These are phyloP conservation scores for Cercospora janseana DNA, from an alignment of 2,329 filamentous ascomycete genomes.

Conservation along the genomic window DNA sequence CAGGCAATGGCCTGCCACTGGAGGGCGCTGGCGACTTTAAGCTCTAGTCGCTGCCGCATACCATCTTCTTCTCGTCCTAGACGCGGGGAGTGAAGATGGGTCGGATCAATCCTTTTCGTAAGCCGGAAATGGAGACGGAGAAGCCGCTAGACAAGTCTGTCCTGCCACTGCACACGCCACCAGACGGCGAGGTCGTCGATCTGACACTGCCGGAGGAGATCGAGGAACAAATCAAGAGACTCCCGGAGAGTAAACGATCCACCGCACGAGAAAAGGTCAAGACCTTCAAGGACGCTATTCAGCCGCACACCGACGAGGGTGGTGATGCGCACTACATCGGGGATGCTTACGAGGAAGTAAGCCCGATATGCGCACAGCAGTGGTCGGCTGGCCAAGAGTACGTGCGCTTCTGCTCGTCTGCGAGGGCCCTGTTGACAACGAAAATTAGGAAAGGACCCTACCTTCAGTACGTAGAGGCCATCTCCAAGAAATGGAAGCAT, in stretches of 20 bases:
- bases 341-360: conserved; percentile 23
- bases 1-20: too few relatives aligned
- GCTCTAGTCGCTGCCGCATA: not conserved
- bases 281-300: conserved; percentile 17
- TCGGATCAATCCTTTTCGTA: not conserved
- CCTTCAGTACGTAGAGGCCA: conserved; percentile 23
- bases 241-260: not conserved
- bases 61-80: not conserved
- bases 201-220: not conserved
- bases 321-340: conserved; percentile 29
- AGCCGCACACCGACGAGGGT: conserved; percentile 29
- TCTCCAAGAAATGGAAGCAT: conserved; percentile 22
- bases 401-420: not conserved
- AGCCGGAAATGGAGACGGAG: not conserved
- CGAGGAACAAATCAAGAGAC: conserved; percentile 3
- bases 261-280: conserved; percentile 1
- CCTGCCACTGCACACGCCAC: not conserved
- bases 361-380: not conserved
- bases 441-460: conserved; percentile 22
- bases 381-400: conserved; percentile 3
- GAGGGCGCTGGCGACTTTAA: too few relatives aligned
- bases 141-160: not conserved
- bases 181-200: not conserved
- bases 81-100: not conserved
- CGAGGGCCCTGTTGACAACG: not conserved